phyloP scores from a whole-genome alignment of 176 grass and related monocot genomes.

The Aegilops speltoides region DNA sequence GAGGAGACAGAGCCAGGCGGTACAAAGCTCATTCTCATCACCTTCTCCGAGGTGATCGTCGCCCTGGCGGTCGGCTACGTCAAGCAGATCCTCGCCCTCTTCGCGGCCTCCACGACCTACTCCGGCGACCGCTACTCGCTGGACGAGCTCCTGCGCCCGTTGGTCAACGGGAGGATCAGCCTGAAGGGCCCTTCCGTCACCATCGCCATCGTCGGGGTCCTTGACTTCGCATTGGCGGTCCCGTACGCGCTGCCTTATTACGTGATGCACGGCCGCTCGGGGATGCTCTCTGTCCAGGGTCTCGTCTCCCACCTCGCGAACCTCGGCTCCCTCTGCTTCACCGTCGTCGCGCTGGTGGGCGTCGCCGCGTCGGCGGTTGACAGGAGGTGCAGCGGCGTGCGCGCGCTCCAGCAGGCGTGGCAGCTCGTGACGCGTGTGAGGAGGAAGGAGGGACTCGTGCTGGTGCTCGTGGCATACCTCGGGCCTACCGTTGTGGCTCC shows the following conservation, averaged over 20 bases:
- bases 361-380: slow-evolving; percentile 4
- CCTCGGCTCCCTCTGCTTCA: slow-evolving; percentile 6
- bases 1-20: background rate
- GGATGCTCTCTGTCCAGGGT: background rate
- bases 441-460: slow-evolving; percentile 14
- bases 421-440: slow-evolving; percentile 12
- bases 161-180: background rate
- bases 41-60: background rate
- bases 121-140: slow-evolving; percentile 20
- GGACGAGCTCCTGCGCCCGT: background rate
- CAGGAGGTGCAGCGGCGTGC: background rate
- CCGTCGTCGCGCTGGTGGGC: background rate
- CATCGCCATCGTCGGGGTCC: background rate
- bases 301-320: background rate
- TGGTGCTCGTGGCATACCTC: background rate
- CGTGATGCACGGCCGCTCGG: background rate
- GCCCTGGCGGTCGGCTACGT: background rate
- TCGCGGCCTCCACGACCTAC: slow-evolving; percentile 30
- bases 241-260: background rate
- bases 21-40: background rate
- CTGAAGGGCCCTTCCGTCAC: slow-evolving; percentile 23
- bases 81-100: background rate
- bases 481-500: background rate
- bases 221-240: background rate
- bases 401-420: slow-evolving; percentile 17